Evolutionary conservation across 306 rosid species (phyloP).

Genomic region (Urtica urens): DNA sequence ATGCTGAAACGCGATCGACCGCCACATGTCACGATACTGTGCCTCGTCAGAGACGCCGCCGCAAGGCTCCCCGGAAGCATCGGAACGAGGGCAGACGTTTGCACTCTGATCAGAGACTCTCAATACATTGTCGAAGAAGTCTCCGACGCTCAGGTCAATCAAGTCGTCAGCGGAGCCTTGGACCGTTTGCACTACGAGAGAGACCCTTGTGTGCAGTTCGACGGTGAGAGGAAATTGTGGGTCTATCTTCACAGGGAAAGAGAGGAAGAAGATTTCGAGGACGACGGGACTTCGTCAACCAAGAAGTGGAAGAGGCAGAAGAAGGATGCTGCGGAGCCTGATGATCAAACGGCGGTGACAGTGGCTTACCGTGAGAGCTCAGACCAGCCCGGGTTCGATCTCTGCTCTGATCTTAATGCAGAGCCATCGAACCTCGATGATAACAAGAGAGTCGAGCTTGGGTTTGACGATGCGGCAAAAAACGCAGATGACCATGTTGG

Average conservation of each 20-base stretch:
- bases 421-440: conserved; percentile 64
- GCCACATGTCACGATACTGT: conserved; percentile 95
- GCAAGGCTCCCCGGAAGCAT: conserved; percentile 98
- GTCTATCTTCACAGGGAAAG: conserved; percentile 97
- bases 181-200: conserved; percentile 99
- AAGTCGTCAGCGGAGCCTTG: conserved; percentile 97
- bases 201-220: conserved; percentile 98
- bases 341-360: conserved; percentile 72
- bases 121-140: conserved; percentile 97
- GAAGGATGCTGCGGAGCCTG: conserved; percentile 67
- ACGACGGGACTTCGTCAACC: conserved; percentile 97
- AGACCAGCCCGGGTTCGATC: conserved; percentile 62
- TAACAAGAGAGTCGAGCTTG: conserved; percentile 41
- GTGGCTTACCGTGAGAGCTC: conserved; percentile 55
- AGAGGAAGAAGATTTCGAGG: conserved; percentile 99
- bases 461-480: conserved; percentile 34
- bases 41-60: conserved; percentile 99
- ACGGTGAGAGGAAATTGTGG: conserved; percentile 94
- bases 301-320: conserved; percentile 99
- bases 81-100: conserved; percentile 97
- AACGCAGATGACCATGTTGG: conserved; percentile 42
- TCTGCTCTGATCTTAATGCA: conserved; percentile 78
- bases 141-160: conserved; percentile 91
- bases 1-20: conserved; percentile 99
- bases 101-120: conserved; percentile 94